These are phyloP conservation scores for Aspergillus amoenus DNA, from an alignment of 2,329 filamentous ascomycete genomes.

Conservation along the genomic window DNA sequence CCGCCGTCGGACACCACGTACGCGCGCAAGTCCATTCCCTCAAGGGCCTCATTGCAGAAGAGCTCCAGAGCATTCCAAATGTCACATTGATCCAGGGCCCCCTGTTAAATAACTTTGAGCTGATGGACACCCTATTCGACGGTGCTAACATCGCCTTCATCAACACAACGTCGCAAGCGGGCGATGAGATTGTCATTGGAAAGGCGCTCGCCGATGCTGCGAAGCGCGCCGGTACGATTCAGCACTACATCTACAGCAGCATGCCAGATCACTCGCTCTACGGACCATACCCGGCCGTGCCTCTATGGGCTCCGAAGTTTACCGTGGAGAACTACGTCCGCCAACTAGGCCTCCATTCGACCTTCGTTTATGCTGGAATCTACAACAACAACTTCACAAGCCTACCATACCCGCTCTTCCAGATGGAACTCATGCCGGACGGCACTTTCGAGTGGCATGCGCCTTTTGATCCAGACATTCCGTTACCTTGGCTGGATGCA, in stretches of 20 bases:
- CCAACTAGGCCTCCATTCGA: constrained; percentile 77
- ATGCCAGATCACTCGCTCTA: constrained; percentile 93
- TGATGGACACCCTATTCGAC: constrained; percentile 77
- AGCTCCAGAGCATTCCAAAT: constrained; percentile 79
- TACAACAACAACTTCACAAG: constrained; percentile 99
- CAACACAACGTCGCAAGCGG: constrained; percentile 90
- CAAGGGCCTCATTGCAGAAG: constrained; percentile 82
- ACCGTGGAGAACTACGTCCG: constrained; percentile 89
- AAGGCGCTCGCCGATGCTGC: constrained; percentile 86
- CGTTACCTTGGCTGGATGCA: constrained; percentile 91
- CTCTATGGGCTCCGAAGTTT: constrained; percentile 90
- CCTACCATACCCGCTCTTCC: constrained; percentile 87
- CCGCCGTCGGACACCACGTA: constrained; percentile 89
- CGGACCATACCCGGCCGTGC: constrained; percentile 78
- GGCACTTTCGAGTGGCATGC: constrained; percentile 91
- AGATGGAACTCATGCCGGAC: constrained; percentile 83
- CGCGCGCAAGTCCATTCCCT: constrained; percentile 86
- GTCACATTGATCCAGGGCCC: constrained; percentile 69
- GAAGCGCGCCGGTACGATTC: constrained; percentile 71
- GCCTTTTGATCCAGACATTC: constrained; percentile 85
- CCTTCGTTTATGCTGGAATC: constrained; percentile 93
- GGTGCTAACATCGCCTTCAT: constrained; percentile 90
- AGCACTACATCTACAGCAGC: constrained; percentile 93
- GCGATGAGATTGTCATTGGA: constrained; percentile 88
- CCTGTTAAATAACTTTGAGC: constrained; percentile 66